Evolutionary conservation across 1,139 yeast species (phyloP), one percentile per base, ranked within the genome.

Genomic region (Hemisphaericaspora xylofermentans): DNA sequence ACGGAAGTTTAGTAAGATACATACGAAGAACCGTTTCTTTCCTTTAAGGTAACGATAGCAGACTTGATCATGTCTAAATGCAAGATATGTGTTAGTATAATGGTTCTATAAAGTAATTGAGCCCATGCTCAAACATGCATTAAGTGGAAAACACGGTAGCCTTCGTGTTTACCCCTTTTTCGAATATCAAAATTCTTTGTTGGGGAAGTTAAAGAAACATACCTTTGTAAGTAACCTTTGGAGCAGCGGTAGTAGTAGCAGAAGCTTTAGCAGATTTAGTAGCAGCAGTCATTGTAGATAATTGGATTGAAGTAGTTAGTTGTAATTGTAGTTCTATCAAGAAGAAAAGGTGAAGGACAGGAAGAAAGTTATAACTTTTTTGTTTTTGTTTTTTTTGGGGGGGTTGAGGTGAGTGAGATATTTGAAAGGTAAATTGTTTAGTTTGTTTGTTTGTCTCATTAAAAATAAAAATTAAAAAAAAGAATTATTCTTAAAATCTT

Each of bases 11-110:
- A 15, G n/a, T 9, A 19, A 6, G 7, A 45, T 47, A 74, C 81
- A 54, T 71, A 77, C 76, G 84, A 79, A 36, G 94, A 84, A 42
- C 96, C 96, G 48, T 78, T 84, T 68, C 95, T 82, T 56, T 86
- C 94, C 58, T 86, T 85, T 56, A 88, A 76, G 29, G 83, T 68
- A 38, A 75, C 61, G 51, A 88, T 74, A 42, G 95, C 95, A 46
- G 84, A 80, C 56, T 77, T 77, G 63, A 88, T 86, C 81, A 87
- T 76, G 46, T 86, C 95, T 81, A 57, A 36, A 35, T 14, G 13
- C 4, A 14, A 17, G n/a, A n/a, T n/a, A n/a, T n/a, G 13, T 26
- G 37, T 35, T 35, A 35, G 37, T 35, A 35, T 18, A 12, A 27
- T 24, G 16, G 14, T 21, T 17, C 27, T 2, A 28, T 19, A 19